Conservation (phyloP, 768 basidiomycete species). For the Daedaleopsis sinensis region DNA sequence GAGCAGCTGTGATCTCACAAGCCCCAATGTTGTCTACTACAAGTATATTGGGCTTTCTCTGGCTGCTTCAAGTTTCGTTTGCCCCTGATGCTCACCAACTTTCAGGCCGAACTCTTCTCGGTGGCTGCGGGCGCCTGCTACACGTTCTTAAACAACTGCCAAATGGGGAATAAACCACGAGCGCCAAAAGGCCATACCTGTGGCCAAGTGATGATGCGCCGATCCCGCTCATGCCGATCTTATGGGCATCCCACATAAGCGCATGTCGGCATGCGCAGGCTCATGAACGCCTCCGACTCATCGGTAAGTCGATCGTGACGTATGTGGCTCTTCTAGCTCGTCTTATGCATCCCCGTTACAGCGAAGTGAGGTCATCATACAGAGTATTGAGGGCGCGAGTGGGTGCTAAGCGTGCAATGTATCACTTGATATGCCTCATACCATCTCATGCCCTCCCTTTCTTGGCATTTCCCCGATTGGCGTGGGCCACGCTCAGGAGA, state of each 20-base stretch:
- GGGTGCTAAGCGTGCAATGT: background rate
- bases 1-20: background rate
- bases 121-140: conserved; percentile 1
- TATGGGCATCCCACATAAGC: background rate
- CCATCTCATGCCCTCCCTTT: too few relatives aligned
- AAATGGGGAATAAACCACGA: conserved; percentile 4
- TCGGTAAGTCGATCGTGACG: conserved; percentile 1
- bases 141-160: conserved; percentile 20
- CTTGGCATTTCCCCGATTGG: too few relatives aligned
- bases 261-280: too few relatives aligned
- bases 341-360: background rate
- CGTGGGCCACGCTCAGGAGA: background rate
- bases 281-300: background rate
- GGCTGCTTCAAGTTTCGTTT: too few relatives aligned
- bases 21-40: background rate
- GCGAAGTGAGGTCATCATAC: background rate
- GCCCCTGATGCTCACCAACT: too few relatives aligned
- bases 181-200: background rate
- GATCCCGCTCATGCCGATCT: background rate
- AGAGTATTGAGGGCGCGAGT: background rate
- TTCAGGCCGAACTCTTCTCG: background rate
- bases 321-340: background rate
- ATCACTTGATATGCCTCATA: background rate
- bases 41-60: too few relatives aligned
- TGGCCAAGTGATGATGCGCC: background rate